Percentiles rank a stretch among this genome's conserved stretches.
Conservation (phyloP, 1,284 basidiomycete species). For the Cutaneotrichosporon dermatis region DNA sequence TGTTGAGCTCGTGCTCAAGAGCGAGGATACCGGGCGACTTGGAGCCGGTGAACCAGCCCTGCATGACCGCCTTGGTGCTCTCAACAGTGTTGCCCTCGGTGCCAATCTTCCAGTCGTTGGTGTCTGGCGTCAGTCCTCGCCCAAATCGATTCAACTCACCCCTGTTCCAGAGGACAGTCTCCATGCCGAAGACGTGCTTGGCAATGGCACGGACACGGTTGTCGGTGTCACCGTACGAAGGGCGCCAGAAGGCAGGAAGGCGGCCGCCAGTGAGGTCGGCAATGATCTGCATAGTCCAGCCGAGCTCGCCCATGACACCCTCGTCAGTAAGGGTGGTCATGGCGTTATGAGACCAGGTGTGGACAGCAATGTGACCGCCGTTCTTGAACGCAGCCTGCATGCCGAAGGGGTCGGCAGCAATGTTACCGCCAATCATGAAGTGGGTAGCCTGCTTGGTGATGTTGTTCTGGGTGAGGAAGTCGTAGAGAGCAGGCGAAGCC, state of each 20-base stretch:
- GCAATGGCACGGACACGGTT: constrained; percentile 56
- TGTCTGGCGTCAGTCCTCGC: constrained; percentile 23
- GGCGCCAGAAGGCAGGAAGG: constrained; percentile 48
- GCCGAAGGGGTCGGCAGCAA: constrained; percentile 21
- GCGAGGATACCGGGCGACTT: constrained; percentile 37
- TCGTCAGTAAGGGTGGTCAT: constrained; percentile 55
- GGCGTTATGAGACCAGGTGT: constrained; percentile 55
- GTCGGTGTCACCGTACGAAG: constrained; percentile 52
- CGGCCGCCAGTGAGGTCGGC: constrained; percentile 44
- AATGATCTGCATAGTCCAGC: constrained; percentile 50
- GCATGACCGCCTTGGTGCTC: constrained; percentile 23
- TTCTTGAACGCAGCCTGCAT: constrained; percentile 26
- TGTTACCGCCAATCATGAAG: constrained; percentile 41
- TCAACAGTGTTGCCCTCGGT: constrained; percentile 25
- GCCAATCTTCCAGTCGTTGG: constrained; percentile 49
- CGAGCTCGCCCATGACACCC: constrained; percentile 55
- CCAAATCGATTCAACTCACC: constrained; percentile 13
- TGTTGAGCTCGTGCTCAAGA: constrained; percentile 42
- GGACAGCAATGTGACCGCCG: constrained; percentile 49
- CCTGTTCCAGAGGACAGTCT: constrained; percentile 46
- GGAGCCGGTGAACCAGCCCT: constrained; percentile 27
- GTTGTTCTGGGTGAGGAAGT: constrained; percentile 53
- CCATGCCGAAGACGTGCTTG: constrained; percentile 47
- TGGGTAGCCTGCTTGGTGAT: constrained; percentile 54
- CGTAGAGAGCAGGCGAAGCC: constrained; percentile 52